Evolutionary conservation across 805 yeast species (phyloP).

Genomic region (Scheffersomyces lignosus): DNA sequence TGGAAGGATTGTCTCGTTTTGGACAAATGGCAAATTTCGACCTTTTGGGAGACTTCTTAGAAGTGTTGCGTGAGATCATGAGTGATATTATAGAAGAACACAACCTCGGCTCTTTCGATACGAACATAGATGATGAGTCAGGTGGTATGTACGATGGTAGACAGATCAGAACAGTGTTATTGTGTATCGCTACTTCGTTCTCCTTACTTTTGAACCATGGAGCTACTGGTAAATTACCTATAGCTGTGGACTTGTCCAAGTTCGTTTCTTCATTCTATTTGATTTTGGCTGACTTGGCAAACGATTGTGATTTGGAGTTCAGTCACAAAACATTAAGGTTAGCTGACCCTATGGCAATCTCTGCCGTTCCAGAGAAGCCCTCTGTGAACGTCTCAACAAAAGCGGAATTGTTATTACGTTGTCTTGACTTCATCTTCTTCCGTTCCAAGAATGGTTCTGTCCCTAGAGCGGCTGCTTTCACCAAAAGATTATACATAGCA

Average conservation of each 20-base stretch:
- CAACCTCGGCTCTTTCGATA: slow-evolving; percentile 34
- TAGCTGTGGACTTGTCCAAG: slow-evolving; percentile 67
- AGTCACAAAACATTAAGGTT: slow-evolving; percentile 78
- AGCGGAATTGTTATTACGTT: slow-evolving; percentile 75
- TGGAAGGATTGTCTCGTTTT: slow-evolving; percentile 87
- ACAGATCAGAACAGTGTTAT: slow-evolving; percentile 68
- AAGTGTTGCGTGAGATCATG: slow-evolving; percentile 82
- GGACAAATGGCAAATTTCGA: slow-evolving; percentile 94
- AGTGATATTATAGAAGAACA: slow-evolving; percentile 49
- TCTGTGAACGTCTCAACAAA: slow-evolving; percentile 86
- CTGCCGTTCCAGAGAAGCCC: slow-evolving; percentile 50
- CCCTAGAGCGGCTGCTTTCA: slow-evolving; percentile 73
- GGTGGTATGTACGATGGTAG: slow-evolving; percentile 33
- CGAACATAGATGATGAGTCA: slow-evolving; percentile 18
- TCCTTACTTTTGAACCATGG: slow-evolving; percentile 77
- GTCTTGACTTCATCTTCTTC: slow-evolving; percentile 81
- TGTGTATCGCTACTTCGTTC: slow-evolving; percentile 89
- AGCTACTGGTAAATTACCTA: slow-evolving; percentile 56
- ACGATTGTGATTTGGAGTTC: slow-evolving; percentile 83
- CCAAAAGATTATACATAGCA: slow-evolving; percentile 72
- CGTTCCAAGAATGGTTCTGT: slow-evolving; percentile 66
- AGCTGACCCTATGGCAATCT: slow-evolving; percentile 65
- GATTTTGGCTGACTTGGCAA: slow-evolving; percentile 62
- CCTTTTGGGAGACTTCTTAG: slow-evolving; percentile 87
- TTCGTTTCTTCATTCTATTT: slow-evolving; percentile 77